phyloP scores from a whole-genome alignment of 805 yeast genomes.

The Kodamaea kakaduensis region DNA sequence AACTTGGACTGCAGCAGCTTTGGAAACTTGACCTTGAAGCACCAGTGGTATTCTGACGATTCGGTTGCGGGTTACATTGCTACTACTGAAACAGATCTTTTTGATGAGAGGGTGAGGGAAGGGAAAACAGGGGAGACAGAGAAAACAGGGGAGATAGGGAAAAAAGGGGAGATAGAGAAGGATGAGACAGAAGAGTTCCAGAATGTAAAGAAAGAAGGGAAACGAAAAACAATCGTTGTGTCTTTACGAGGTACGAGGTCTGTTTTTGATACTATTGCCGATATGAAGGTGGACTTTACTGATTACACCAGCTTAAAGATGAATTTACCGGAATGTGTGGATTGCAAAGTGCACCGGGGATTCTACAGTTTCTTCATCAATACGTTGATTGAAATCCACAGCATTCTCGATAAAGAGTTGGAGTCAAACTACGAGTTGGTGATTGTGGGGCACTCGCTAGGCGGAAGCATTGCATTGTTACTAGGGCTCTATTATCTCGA shows the following conservation, averaged over 20 bases:
- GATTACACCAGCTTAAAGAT: slow-evolving; percentile 21
- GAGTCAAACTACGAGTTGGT: slow-evolving; percentile 15
- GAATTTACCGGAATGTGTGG: slow-evolving; percentile 25
- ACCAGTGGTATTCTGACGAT: slow-evolving; percentile 40
- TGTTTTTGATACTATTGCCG: slow-evolving; percentile 35
- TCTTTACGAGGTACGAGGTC: slow-evolving; percentile 44
- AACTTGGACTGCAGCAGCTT: slow-evolving; percentile 32
- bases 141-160: too few relatives aligned
- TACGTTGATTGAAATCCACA: slow-evolving; percentile 25
- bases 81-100: slow-evolving; percentile 24
- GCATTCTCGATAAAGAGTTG: slow-evolving; percentile 16
- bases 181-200: too few relatives aligned
- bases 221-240: slow-evolving; percentile 28
- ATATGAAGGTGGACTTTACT: slow-evolving; percentile 35
- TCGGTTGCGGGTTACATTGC: slow-evolving; percentile 40
- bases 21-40: slow-evolving; percentile 33
- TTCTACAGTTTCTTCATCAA: slow-evolving; percentile 25
- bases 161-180: too few relatives aligned
- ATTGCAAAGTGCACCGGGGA: slow-evolving; percentile 38
- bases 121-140: too few relatives aligned
- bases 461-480: slow-evolving; percentile 39
- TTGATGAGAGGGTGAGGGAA: too few relatives aligned
- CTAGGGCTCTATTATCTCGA: slow-evolving; percentile 35
- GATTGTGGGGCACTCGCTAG: slow-evolving; percentile 32
- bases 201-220: slow-evolving; percentile 10